Percentiles rank a stretch among this genome's conserved stretches.
Evolutionary conservation across 176 grass and related monocot genomes (phyloP).

Genomic region (Aegilops umbellulata): DNA sequence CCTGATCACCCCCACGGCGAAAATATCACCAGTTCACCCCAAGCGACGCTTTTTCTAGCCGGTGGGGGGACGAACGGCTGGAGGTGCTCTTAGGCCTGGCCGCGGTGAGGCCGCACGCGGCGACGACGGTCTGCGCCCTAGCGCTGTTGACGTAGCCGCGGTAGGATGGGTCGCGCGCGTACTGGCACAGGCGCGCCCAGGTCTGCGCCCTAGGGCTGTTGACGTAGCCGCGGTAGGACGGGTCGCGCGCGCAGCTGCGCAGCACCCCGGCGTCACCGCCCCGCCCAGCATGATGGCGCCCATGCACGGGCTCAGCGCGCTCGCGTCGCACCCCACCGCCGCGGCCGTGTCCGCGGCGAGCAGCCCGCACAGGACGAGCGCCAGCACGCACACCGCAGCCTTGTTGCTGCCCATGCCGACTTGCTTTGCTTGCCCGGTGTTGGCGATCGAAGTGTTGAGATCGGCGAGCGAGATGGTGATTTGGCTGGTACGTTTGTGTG

Average conservation of each 20-base stretch:
- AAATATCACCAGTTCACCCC: too few species aligned
- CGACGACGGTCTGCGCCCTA: not conserved
- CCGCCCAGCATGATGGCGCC: conserved; percentile 21
- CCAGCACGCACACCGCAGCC: not conserved
- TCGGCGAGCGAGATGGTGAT: not conserved
- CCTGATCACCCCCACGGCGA: too few species aligned
- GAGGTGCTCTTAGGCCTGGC: too few species aligned
- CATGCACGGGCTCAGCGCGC: conserved; percentile 34
- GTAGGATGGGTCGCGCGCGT: too few species aligned
- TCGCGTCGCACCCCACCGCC: conserved; percentile 38
- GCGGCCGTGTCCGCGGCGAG: not conserved
- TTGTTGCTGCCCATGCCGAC: not conserved
- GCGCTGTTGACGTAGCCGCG: too few species aligned
- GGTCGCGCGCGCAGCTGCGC: conserved; percentile 40
- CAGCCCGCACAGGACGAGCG: not conserved
- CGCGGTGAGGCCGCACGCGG: too few species aligned
- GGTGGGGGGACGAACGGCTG: too few species aligned
- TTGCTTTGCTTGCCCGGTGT: not conserved
- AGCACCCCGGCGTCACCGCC: not conserved
- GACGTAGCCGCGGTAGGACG: conserved; percentile 27
- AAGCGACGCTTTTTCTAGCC: too few species aligned
- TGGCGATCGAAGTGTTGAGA: not conserved
- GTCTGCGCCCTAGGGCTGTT: conserved; percentile 30
- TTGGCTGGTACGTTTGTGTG: not conserved
- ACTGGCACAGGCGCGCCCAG: too few species aligned